Evolutionary conservation across 805 yeast species (phyloP), one percentile per base, ranked within the genome.

Genomic region (Alloascoidea hylecoeti): DNA sequence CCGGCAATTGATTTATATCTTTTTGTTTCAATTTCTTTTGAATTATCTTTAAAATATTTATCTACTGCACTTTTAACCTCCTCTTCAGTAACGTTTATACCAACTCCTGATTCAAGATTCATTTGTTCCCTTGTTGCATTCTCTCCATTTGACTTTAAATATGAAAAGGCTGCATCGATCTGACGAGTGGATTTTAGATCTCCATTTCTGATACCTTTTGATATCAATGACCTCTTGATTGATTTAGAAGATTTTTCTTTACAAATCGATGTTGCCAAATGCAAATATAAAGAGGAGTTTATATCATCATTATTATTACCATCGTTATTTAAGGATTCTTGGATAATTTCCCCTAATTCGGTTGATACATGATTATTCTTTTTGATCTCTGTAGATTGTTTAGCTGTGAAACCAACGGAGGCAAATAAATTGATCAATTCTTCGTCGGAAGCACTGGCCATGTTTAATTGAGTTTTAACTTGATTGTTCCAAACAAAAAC

Each of bases 311-410:
- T n/a, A n/a, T n/a, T n/a, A n/a, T n/a, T n/a, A n/a, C n/a, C n/a
- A n/a, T n/a, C n/a, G n/a, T n/a, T n/a, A n/a, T n/a, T n/a, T n/a
- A n/a, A n/a, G 16, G 69, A 61, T 38, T 72, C 73, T 16, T 53
- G 49, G 39, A 81, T 64, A 42, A 86, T 68, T 28, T 70, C 70
- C 18, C 64, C 67, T 38, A 92, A 66, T 1, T 94, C 72, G 33
- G 64, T 63, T 14, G 89, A 71, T 33, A 88, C 94, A 57, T 88
- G 88, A 54, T 77, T 76, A 63, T 92, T 89, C 57, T 85, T 89
- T 40, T 75, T 57, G 41, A 86, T 78, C 52, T 92, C 97, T 37
- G 75, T 72, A 42, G 82, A 66, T 55, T 83, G 84, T 47, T 74
- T 65, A 14, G 79, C 89, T 47, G 70, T 74, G 46, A 82, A 73